Base-by-base conservation (phyloP, 805 yeast genomes). In the Schizosaccharomyces octosporus region DNA sequence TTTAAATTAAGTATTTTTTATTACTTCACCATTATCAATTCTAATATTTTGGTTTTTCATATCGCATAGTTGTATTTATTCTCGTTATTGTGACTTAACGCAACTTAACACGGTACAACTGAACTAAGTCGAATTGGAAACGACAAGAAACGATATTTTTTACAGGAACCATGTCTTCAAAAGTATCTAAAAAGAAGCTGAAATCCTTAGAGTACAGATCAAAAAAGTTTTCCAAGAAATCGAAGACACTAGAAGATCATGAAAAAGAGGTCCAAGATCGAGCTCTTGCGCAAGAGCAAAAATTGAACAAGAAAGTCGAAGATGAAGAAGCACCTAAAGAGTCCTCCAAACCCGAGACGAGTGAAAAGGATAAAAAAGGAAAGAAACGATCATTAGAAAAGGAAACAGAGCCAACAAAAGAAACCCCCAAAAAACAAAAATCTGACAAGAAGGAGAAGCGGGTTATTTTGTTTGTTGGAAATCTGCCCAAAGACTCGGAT, bases 391-490 rank as follows among this genome's bases (percentile, higher is more conserved):
- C 41, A 36, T 36, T 36, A 36, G 41, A 36, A 36, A 13, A 17
- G 11, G 27, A 24, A 7, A 2, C 27, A 5, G 27, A 45, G 27
- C 11, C 51, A 1, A 1, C 51, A 4, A 19, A n/a, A 45, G 21
- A 17, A 45, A 45, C n/a, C 5, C 13, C 17, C 4, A 48, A 45
- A 31, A 63, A 39, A n/a, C 43, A 39, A 24, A 19, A 27, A 17
- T 21, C 48, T 15, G 24, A 32, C 19, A 63, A 19, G 62, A 63
- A 43, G 59, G 55, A 27, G 48, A 29, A 32, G 29, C 42, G 13
- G 36, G 51, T 84, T 67, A 78, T 93, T 62, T 72, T 93, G 41
- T 93, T 93, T 72, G 87, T 89, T 7, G 98, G 98, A 4, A 88
- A 89, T 67, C 74, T 93, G 62, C 95, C 97, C 2, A 86, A 80